phyloP scores from a whole-genome alignment of 805 yeast species.

The Lachancea kluyveri region DNA sequence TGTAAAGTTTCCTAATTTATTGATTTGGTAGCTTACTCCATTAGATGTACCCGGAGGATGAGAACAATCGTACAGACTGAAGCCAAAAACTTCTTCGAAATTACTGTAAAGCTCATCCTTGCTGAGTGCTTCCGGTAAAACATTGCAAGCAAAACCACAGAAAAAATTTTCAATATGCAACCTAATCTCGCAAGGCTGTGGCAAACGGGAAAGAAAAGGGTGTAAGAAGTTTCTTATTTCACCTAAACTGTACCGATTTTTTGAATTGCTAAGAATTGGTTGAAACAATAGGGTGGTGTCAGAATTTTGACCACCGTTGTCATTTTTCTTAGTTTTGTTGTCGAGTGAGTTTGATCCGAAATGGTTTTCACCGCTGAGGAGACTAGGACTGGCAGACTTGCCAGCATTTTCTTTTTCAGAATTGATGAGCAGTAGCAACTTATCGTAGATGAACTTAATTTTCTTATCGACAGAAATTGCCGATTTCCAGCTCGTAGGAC shows the following conservation, averaged over 20 bases:
- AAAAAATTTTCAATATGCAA: conserved; percentile 3
- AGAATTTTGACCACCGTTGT: too few species aligned
- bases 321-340: background rate
- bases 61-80: too few species aligned
- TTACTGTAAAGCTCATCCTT: background rate
- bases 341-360: background rate
- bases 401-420: too few species aligned
- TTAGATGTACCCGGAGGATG: too few species aligned
- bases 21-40: background rate
- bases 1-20: background rate
- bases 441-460: conserved; percentile 1
- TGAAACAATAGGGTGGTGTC: too few species aligned
- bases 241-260: too few species aligned
- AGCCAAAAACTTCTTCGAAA: conserved; percentile 2
- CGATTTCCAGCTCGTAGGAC: conserved; percentile 1
- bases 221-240: too few species aligned
- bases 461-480: conserved; percentile 2
- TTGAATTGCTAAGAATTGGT: too few species aligned
- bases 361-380: background rate
- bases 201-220: too few species aligned
- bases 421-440: too few species aligned
- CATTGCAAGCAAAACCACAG: background rate
- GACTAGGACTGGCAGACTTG: background rate
- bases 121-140: background rate
- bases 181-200: background rate